phyloP scores from a whole-genome alignment of 2,329 filamentous ascomycete species.

The Pseudogymnoascus pannorum region DNA sequence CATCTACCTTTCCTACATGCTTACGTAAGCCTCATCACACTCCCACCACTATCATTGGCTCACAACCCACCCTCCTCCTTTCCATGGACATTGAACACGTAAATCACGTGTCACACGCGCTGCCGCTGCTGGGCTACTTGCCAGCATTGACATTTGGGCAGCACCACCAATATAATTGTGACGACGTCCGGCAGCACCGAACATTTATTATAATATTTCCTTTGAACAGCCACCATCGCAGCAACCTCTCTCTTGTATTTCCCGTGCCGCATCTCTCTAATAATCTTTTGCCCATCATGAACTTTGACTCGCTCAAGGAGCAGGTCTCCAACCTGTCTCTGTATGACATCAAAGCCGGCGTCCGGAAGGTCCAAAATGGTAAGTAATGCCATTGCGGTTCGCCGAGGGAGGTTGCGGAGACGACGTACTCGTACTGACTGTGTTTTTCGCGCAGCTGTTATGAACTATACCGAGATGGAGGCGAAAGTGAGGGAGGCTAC shows the following conservation, averaged over 20 bases:
- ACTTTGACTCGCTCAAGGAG: constrained; percentile 56
- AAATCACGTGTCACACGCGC: background rate
- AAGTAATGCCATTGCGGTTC: constrained; percentile 25
- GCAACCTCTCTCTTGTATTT: background rate
- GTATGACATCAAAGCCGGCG: constrained; percentile 69
- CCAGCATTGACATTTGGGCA: background rate
- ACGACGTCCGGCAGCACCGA: too few species aligned
- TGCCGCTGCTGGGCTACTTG: background rate
- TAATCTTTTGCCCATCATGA: constrained; percentile 31
- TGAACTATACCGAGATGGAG: constrained; percentile 76
- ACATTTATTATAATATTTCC: too few species aligned
- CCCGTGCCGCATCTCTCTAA: background rate
- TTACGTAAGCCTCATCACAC: background rate
- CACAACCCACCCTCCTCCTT: background rate
- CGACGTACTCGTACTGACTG: constrained; percentile 25
- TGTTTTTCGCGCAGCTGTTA: constrained; percentile 48
- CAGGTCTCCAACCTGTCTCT: constrained; percentile 66
- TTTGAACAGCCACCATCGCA: background rate
- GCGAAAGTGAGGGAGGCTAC: constrained; percentile 87
- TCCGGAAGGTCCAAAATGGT: constrained; percentile 75
- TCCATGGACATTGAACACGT: background rate
- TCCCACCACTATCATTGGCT: background rate
- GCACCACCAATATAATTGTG: background rate
- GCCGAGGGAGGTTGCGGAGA: constrained; percentile 11
- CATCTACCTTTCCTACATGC: background rate